These are phyloP conservation scores for Rutstroemia sp. DNA, from an alignment of 2,329 filamentous ascomycete genomes.

Conservation along the genomic window DNA sequence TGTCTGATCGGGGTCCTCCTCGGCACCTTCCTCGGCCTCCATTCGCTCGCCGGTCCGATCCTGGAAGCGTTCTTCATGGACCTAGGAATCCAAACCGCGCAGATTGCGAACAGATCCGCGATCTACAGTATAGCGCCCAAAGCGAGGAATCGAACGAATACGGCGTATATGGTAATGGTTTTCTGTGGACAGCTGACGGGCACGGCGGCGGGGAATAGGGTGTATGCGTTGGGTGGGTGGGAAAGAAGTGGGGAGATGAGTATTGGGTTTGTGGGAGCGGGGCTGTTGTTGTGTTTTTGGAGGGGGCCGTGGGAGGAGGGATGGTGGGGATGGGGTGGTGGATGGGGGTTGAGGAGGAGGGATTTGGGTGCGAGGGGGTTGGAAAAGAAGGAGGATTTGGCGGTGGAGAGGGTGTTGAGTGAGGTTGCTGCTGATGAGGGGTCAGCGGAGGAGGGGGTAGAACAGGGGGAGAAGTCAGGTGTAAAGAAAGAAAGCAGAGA, in stretches of 20 bases:
- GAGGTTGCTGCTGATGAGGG: neutral
- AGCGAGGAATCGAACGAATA: conserved; percentile 69
- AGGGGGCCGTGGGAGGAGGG: conserved; percentile 49
- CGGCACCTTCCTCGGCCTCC: conserved; percentile 60
- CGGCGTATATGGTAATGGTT: conserved; percentile 70
- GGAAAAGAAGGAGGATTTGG: conserved; percentile 5
- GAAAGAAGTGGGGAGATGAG: conserved; percentile 47
- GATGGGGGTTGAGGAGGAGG: conserved; percentile 38
- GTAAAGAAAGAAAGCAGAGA: neutral
- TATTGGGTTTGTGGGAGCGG: conserved; percentile 44
- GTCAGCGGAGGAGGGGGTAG: neutral
- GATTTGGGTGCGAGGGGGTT: conserved; percentile 14
- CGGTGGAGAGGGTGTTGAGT: neutral
- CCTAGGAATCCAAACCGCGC: conserved; percentile 63
- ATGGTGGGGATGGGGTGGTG: conserved; percentile 55
- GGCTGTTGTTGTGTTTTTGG: conserved; percentile 38
- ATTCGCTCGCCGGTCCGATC: conserved; percentile 62
- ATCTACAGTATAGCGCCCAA: conserved; percentile 67
- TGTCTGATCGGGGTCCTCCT: conserved; percentile 55
- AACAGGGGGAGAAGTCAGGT: neutral
- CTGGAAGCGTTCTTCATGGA: conserved; percentile 66
- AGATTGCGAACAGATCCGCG: conserved; percentile 64
- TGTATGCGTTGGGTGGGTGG: conserved; percentile 52
- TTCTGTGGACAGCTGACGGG: conserved; percentile 73
- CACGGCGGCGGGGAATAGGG: conserved; percentile 48